These are phyloP conservation scores for Fusarium xyrophilum DNA, from an alignment of 2,329 filamentous ascomycete genomes.

Conservation along the genomic window DNA sequence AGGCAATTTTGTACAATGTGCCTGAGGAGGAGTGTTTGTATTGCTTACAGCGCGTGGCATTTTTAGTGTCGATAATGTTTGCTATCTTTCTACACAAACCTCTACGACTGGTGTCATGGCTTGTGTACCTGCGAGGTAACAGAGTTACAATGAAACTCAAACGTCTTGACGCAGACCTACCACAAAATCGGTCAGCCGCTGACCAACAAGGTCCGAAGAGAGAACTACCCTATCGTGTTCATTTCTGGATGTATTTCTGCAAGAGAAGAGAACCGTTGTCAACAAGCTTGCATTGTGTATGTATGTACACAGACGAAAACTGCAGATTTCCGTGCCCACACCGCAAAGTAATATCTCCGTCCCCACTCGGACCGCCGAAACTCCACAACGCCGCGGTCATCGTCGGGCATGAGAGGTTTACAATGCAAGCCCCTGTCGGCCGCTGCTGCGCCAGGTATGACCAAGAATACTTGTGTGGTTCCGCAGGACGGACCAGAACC, in stretches of 20 bases:
- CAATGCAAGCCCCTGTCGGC: not conserved
- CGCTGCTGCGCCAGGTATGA: not conserved
- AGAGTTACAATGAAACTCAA: slow-evolving; percentile 13
- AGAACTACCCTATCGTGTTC: slow-evolving; percentile 11
- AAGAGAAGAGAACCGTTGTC: slow-evolving; percentile 25
- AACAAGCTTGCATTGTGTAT: slow-evolving; percentile 10
- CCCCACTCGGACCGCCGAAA: slow-evolving; percentile 31
- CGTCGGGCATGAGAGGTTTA: slow-evolving; percentile 31
- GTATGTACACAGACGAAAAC: not conserved
- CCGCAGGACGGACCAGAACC: slow-evolving; percentile 21
- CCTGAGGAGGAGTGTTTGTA: not conserved
- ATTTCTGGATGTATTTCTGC: not conserved
- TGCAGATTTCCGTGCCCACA: slow-evolving; percentile 18
- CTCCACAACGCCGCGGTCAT: slow-evolving; percentile 39
- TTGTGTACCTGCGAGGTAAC: not conserved
- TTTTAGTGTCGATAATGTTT: not conserved
- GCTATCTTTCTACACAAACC: not conserved
- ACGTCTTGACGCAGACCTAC: not conserved
- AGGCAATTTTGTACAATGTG: not conserved
- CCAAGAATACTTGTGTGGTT: slow-evolving; percentile 5
- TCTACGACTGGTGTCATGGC: not conserved
- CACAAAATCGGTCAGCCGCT: slow-evolving; percentile 17
- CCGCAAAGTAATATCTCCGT: not conserved
- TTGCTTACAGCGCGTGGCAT: not conserved
- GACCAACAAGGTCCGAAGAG: slow-evolving; percentile 14